Percentiles rank a stretch among this genome's conserved stretches.
Conservation (phyloP, 2,329 filamentous ascomycete genomes). For the Botryotinia convoluta region DNA sequence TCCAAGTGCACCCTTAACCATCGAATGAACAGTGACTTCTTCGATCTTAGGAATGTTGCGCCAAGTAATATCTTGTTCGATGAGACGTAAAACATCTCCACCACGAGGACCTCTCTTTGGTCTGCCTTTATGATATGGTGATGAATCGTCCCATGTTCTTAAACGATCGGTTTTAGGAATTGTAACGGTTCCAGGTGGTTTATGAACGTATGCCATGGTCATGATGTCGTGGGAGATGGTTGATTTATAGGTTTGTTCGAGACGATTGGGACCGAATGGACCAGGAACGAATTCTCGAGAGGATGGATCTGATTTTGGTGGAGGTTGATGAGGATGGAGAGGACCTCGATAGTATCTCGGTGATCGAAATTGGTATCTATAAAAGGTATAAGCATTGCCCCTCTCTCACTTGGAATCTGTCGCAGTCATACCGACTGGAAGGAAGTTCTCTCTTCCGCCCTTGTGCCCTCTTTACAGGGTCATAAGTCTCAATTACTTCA, state of each 20-base stretch:
- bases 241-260: slow-evolving; percentile 85
- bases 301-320: slow-evolving; percentile 78
- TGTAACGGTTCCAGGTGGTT: slow-evolving; percentile 68
- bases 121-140: slow-evolving; percentile 91
- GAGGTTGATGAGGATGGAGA: slow-evolving; percentile 87
- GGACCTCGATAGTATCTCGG: slow-evolving; percentile 94
- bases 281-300: slow-evolving; percentile 88
- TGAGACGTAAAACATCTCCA: slow-evolving; percentile 64
- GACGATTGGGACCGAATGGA: slow-evolving; percentile 82
- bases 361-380: slow-evolving; percentile 89
- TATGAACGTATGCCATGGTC: slow-evolving; percentile 84
- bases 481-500: slow-evolving; percentile 44
- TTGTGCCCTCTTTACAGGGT: slow-evolving; percentile 47
- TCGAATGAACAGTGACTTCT: slow-evolving; percentile 75
- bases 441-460: slow-evolving; percentile 41
- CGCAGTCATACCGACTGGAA: slow-evolving; percentile 40
- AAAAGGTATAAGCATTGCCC: slow-evolving; percentile 22
- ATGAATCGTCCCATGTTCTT: slow-evolving; percentile 83
- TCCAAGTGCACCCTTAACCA: slow-evolving; percentile 64
- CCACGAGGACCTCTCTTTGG: slow-evolving; percentile 82
- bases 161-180: slow-evolving; percentile 62
- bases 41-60: slow-evolving; percentile 80
- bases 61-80: slow-evolving; percentile 75
- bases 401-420: background rate
- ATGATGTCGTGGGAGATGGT: slow-evolving; percentile 86